Percentiles rank a stretch among this genome's conserved stretches.
Conservation (phyloP, 768 basidiomycete species). For the Mycena vulgaris region DNA sequence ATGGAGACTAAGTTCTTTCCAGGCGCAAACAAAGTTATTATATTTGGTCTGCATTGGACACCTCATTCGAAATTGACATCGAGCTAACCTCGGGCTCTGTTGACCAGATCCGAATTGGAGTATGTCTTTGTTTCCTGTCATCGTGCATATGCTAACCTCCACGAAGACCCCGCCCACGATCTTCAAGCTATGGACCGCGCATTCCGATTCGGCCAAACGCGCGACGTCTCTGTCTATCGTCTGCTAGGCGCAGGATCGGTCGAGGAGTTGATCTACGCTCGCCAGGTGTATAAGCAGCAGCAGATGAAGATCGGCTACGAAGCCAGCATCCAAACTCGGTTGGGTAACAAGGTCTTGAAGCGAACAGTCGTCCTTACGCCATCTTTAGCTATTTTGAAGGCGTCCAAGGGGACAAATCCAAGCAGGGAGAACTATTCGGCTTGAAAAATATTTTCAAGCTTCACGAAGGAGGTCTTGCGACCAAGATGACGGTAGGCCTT, state of each 20-base stretch:
- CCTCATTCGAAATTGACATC: neutral
- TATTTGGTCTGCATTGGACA: conserved; percentile 71
- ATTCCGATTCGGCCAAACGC: conserved; percentile 89
- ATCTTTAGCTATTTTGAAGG: conserved; percentile 80
- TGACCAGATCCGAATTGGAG: conserved; percentile 93
- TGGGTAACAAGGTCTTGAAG: conserved; percentile 41
- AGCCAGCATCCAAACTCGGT: conserved; percentile 87
- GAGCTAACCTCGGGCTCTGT: conserved; percentile 21
- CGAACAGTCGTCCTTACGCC: neutral
- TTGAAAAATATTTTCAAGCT: conserved; percentile 88
- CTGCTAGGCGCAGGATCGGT: conserved; percentile 90
- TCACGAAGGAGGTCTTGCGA: conserved; percentile 78
- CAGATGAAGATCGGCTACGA: conserved; percentile 94
- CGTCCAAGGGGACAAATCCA: conserved; percentile 81
- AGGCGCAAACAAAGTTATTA: conserved; percentile 95
- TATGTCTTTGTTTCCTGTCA: conserved; percentile 48
- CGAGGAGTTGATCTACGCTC: conserved; percentile 90
- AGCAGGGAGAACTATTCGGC: conserved; percentile 89
- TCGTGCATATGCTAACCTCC: conserved; percentile 9
- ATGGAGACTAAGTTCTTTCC: neutral
- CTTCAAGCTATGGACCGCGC: conserved; percentile 93
- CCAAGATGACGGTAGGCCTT: conserved; percentile 76
- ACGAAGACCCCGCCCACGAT: conserved; percentile 94
- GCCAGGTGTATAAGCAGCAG: conserved; percentile 95
- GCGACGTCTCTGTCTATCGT: conserved; percentile 88